phyloP scores from a whole-genome alignment of 495 filamentous ascomycete genomes.

The Aspergillus bridgeri region DNA sequence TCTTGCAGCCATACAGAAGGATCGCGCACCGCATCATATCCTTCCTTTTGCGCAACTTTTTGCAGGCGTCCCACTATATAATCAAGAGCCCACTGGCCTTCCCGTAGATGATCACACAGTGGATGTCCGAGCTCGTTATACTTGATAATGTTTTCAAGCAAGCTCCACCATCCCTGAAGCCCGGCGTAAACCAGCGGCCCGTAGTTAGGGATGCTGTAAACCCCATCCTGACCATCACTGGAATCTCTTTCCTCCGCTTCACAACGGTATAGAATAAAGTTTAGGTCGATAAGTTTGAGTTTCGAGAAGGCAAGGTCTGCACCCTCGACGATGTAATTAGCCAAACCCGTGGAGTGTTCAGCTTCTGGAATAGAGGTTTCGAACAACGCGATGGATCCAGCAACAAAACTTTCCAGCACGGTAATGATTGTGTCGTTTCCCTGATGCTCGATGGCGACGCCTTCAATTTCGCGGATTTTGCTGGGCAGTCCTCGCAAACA shows the following conservation, averaged over 20 bases:
- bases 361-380: conserved; percentile 90
- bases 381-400: conserved; percentile 90
- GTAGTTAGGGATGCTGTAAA: conserved; percentile 78
- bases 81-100: conserved; percentile 93
- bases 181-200: conserved; percentile 92
- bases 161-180: conserved; percentile 97
- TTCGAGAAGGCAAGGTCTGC: conserved; percentile 75
- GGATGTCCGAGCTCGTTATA: conserved; percentile 93
- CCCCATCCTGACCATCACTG: conserved; percentile 76
- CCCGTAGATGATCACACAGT: conserved; percentile 84
- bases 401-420: conserved; percentile 77
- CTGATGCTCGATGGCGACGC: conserved; percentile 62
- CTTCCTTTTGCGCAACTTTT: conserved; percentile 58
- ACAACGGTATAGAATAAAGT: conserved; percentile 87
- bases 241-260: conserved; percentile 87
- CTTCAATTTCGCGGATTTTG: conserved; percentile 67
- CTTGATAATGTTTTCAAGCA: conserved; percentile 76
- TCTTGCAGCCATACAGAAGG: conserved; percentile 76
- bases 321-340: conserved; percentile 77
- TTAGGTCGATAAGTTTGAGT: conserved; percentile 75
- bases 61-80: conserved; percentile 79
- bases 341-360: conserved; percentile 74
- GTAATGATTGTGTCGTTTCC: conserved; percentile 72
- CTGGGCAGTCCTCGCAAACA: conserved; percentile 78
- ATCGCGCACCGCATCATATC: conserved; percentile 55